Base-by-base conservation (phyloP, 108 stramenopile genomes). In the Cafeteria roenbergensis region DNA sequence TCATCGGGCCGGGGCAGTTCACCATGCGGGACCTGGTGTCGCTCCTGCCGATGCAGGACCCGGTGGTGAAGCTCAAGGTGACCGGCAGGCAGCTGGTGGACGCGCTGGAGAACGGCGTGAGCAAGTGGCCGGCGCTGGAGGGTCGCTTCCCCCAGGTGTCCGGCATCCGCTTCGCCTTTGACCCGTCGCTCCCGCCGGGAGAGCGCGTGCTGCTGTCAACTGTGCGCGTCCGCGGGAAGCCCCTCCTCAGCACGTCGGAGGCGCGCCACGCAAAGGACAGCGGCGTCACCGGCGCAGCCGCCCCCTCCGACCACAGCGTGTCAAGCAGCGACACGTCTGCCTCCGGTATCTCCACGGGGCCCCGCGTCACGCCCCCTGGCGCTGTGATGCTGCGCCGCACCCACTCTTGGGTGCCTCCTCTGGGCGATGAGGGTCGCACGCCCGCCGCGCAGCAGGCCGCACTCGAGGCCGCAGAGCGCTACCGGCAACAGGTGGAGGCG, bases 61-160 rank as follows among this genome's bases (percentile, higher is more conserved):
- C 71, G 25, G 35, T 71, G 8, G 57, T 54, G 17, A 64, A 76
- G 37, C 52, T 80, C 12, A 70, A 71, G 34, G 34, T 83, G 32
- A 78, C 65, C 28, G 77, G 69, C n/a, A 32, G 34, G n/a, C 58
- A 66, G 61, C 52, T 83, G 20, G 8, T 80, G 29, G 51, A 63
- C 26, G 75, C 72, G 38, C 60, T 83, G n/a, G 79, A 83, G 69
- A 80, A 83, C 71, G 82, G 77, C 27, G 82, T 83, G 9, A 65
- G 64, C 35, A 60, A 76, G 55, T 78, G 71, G 36, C 82, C 82
- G 24, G 68, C 70, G 20, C 67, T 69, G 35, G 82, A 83, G 34
- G 82, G 82, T 32, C 66, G 77, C 25, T 82, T 78, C 68, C 73
- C 73, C 17, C 73, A 73, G 65, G 67, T 82, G 26, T 68, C 74